Conservation (phyloP, 2,329 filamentous ascomycete genomes). For the Mycosphaerelloides madeirae region DNA sequence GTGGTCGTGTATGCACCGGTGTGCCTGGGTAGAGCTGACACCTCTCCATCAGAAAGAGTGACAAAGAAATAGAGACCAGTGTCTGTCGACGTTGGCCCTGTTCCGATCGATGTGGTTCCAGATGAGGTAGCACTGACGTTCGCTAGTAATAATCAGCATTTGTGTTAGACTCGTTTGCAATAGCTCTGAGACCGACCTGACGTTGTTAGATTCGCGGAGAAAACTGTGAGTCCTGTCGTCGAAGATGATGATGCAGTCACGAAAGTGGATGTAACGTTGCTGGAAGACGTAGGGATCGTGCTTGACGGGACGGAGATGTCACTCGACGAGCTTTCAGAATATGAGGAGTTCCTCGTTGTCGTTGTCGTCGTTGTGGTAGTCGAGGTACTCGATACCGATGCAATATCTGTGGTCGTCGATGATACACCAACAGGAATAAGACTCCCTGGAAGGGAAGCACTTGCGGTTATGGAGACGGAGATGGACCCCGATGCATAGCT, state of each 20-base stretch:
- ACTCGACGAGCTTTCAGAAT: too few species aligned
- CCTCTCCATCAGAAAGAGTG: constrained; percentile 24
- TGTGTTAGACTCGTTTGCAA: background rate
- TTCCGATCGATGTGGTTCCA: constrained; percentile 12
- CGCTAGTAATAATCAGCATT: too few species aligned
- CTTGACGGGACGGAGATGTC: background rate
- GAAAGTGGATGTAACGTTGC: background rate
- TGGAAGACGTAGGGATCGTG: background rate
- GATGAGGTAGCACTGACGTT: constrained; percentile 16
- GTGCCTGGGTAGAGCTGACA: constrained; percentile 21
- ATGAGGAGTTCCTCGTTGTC: background rate
- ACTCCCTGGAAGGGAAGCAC: background rate
- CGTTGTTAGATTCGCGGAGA: constrained; percentile 20
- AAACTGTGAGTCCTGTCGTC: background rate
- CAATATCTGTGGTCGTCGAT: background rate
- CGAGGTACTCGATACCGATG: background rate
- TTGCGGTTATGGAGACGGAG: background rate
- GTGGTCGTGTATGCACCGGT: constrained; percentile 24
- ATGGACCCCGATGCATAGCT: background rate
- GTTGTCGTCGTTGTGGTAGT: background rate
- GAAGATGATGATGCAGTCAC: background rate
- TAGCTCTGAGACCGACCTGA: constrained; percentile 18
- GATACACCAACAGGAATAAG: background rate
- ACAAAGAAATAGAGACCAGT: constrained; percentile 17
- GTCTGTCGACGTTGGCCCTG: constrained; percentile 7